Percentiles rank a stretch among this genome's conserved stretches.
Evolutionary conservation across 192 early-diverging fungal species (phyloP).

Genomic region (Coemansia sp.): DNA sequence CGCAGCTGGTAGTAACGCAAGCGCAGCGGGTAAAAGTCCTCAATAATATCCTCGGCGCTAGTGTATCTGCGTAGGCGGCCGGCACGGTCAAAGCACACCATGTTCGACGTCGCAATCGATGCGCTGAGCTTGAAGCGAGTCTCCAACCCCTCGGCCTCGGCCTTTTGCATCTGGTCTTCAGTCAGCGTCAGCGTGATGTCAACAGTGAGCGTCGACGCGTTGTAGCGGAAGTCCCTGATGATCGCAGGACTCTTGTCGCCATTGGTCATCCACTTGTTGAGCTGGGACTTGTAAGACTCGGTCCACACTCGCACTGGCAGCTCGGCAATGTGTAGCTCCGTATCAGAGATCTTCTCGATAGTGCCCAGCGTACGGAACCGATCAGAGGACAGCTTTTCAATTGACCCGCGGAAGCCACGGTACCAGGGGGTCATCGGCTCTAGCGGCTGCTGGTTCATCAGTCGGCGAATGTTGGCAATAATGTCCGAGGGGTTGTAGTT

Average conservation of each 20-base stretch:
- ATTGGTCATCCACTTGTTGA: conserved; percentile 71
- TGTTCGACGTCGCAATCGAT: conserved; percentile 78
- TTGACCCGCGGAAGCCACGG: conserved; percentile 84
- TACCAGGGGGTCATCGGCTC: conserved; percentile 90
- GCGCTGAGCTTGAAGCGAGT: conserved; percentile 78
- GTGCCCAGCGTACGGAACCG: conserved; percentile 70
- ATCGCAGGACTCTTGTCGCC: conserved; percentile 71
- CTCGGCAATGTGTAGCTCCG: conserved; percentile 83
- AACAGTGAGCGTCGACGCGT: conserved; percentile 48
- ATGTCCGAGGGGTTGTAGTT: conserved; percentile 90
- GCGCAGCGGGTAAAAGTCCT: conserved; percentile 87
- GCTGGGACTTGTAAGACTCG: conserved; percentile 78
- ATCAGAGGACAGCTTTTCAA: conserved; percentile 58
- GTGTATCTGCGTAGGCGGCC: conserved; percentile 82
- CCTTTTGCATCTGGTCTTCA: conserved; percentile 66
- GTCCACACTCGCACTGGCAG: conserved; percentile 90
- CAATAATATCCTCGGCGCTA: conserved; percentile 74
- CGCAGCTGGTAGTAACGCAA: conserved; percentile 83
- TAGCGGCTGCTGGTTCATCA: conserved; percentile 75
- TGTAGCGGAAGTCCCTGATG: conserved; percentile 63
- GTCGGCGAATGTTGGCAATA: conserved; percentile 75
- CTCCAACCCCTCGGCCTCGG: conserved; percentile 76
- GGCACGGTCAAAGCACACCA: conserved; percentile 92
- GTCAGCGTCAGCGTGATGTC: conserved; percentile 52
- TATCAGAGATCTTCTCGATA: conserved; percentile 69